Evolutionary conservation across 148 eudicot species (phyloP).

Genomic region (Heliamphora exappendiculata): DNA sequence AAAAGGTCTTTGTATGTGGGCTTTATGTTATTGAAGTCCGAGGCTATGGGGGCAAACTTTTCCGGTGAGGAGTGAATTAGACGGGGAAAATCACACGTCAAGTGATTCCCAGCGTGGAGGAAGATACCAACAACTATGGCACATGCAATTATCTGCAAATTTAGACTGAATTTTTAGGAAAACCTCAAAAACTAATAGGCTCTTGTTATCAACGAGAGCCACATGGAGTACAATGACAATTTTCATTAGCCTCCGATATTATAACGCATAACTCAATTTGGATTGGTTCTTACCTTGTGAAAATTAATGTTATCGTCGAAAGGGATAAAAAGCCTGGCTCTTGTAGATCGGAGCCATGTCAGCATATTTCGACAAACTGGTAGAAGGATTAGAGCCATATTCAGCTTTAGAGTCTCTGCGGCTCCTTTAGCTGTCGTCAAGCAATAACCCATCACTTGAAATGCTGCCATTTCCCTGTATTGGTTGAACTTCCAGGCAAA

Average conservation of each 20-base stretch:
- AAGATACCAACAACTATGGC: constrained; percentile 62
- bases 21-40: constrained; percentile 47
- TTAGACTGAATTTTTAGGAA: not conserved
- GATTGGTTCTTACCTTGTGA: constrained; percentile 54
- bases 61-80: constrained; percentile 58
- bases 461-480: constrained; percentile 56
- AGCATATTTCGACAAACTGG: constrained; percentile 82
- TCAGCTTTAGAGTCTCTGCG: constrained; percentile 85
- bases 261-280: no score
- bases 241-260: no score
- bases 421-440: constrained; percentile 91
- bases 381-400: constrained; percentile 87
- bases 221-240: no score
- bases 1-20: constrained; percentile 59
- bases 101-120: constrained; percentile 72
- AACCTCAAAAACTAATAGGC: not conserved
- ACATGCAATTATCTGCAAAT: constrained; percentile 60
- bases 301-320: constrained; percentile 88
- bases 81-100: constrained; percentile 83
- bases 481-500: constrained; percentile 83
- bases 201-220: no score
- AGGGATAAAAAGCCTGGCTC: constrained; percentile 57
- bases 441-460: constrained; percentile 88
- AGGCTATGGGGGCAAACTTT: constrained; percentile 50
- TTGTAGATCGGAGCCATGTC: constrained; percentile 78